A percentile compares a stretch with the other conserved stretches of the same genome.
Evolutionary conservation across 1,284 basidiomycete genomes (phyloP).

Genomic region (Bondarzewia mesenterica): DNA sequence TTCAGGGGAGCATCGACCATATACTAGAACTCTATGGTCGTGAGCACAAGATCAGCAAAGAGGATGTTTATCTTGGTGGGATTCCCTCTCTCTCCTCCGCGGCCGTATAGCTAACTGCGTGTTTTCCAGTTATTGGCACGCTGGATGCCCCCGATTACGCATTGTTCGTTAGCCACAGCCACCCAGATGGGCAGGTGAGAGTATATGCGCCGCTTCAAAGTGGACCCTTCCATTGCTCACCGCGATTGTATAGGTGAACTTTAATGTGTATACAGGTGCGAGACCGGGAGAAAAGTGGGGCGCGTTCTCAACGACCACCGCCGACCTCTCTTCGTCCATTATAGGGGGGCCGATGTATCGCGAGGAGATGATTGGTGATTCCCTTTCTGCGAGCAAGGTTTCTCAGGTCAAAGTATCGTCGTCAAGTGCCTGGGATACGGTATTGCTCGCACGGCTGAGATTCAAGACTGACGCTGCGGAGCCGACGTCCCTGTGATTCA

Average conservation of each 20-base stretch:
- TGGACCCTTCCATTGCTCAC: neutral
- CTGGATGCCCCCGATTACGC: conserved; percentile 62
- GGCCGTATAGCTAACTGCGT: neutral
- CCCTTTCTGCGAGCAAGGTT: conserved; percentile 41
- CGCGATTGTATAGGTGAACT: conserved; percentile 35
- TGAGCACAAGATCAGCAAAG: conserved; percentile 49
- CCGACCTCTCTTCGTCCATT: conserved; percentile 26
- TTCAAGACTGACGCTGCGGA: conserved; percentile 49
- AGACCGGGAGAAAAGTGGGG: conserved; percentile 54
- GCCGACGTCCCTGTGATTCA: conserved; percentile 37
- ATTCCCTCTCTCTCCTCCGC: conserved; percentile 15
- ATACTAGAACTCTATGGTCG: conserved; percentile 50
- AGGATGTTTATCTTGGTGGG: conserved; percentile 63
- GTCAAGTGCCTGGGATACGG: conserved; percentile 29
- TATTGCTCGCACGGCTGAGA: conserved; percentile 43
- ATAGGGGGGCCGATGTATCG: conserved; percentile 32
- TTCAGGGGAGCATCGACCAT: conserved; percentile 56
- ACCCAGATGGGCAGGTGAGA: conserved; percentile 55
- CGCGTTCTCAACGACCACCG: conserved; percentile 49
- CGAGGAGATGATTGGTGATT: conserved; percentile 24
- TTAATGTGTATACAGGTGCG: conserved; percentile 55
- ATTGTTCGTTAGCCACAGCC: conserved; percentile 60
- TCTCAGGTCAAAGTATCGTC: conserved; percentile 25
- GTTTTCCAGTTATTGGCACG: conserved; percentile 53
- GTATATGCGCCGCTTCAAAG: neutral